Conservation (phyloP, 441 rosid genomes). For the Raphanus hybrid region DNA sequence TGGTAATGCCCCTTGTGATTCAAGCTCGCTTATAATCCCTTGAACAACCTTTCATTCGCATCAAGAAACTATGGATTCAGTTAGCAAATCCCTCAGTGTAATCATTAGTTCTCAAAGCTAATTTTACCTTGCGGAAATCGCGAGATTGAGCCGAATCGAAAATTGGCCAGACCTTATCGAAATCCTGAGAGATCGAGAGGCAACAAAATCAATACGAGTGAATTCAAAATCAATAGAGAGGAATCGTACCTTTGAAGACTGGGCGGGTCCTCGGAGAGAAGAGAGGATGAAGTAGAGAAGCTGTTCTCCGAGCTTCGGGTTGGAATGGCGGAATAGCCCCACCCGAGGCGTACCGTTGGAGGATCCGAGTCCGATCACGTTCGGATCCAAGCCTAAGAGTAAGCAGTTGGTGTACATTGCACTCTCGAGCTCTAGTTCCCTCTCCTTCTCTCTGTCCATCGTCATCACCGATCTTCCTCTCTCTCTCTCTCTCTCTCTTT, state of each 20-base stretch:
- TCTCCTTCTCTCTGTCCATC: slow-evolving; percentile 99
- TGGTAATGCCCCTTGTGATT: slow-evolving; percentile 99
- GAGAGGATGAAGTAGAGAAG: slow-evolving; percentile 98
- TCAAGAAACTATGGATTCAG: background rate
- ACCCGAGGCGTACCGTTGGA: slow-evolving; percentile 86
- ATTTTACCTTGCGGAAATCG: slow-evolving; percentile 88
- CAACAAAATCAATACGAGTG: slow-evolving; percentile 17
- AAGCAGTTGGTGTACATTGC: slow-evolving; percentile 99
- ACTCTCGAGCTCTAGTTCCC: slow-evolving; percentile 98
- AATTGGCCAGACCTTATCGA: slow-evolving; percentile 99
- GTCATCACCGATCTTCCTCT: slow-evolving; percentile 62
- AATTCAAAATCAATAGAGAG: slow-evolving; percentile 12
- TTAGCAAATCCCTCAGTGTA: background rate
- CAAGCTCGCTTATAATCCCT: slow-evolving; percentile 98
- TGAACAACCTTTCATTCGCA: slow-evolving; percentile 75
- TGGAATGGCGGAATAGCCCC: slow-evolving; percentile 97
- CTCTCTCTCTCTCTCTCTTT: slow-evolving; percentile 1
- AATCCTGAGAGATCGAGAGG: slow-evolving; percentile 76
- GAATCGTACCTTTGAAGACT: slow-evolving; percentile 81
- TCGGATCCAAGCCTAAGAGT: slow-evolving; percentile 96
- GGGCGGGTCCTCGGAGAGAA: slow-evolving; percentile 97
- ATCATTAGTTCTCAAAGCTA: background rate
- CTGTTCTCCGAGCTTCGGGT: slow-evolving; percentile 99
- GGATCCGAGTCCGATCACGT: slow-evolving; percentile 83
- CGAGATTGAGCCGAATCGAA: slow-evolving; percentile 99